phyloP scores from a whole-genome alignment of 169 alveolate species.

The Blepharisma undulans region DNA sequence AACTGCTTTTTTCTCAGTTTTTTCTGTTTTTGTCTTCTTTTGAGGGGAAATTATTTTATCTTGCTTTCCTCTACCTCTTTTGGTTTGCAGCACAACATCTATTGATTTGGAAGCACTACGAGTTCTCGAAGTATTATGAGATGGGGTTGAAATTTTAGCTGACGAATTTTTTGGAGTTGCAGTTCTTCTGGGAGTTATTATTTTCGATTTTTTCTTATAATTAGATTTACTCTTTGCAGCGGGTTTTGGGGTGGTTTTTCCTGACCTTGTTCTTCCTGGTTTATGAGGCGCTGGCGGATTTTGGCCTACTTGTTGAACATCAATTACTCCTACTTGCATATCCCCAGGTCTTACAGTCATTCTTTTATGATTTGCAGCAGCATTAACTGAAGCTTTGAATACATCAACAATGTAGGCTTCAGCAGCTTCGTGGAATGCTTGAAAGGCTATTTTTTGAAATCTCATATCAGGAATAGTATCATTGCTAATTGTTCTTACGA shows the following conservation, averaged over 20 bases:
- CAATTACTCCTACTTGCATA: conserved; percentile 90
- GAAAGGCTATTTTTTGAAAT: conserved; percentile 97
- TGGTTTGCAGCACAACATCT: not conserved
- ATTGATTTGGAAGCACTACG: not conserved
- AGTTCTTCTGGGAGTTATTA: conserved; percentile 46
- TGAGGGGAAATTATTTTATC: not conserved
- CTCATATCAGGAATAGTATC: conserved; percentile 97
- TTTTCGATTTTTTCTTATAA: not conserved
- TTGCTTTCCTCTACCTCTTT: not conserved
- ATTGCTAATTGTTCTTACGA: conserved; percentile 94
- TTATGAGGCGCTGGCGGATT: not conserved
- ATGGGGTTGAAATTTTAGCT: not conserved
- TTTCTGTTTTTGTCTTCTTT: not conserved
- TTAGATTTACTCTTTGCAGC: not conserved
- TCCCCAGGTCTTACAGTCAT: conserved; percentile 99
- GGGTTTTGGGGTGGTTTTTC: not conserved
- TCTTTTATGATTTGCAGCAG: conserved; percentile 99
- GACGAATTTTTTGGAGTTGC: not conserved
- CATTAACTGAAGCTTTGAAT: conserved; percentile 97
- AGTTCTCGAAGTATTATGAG: not conserved
- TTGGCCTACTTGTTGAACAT: not conserved
- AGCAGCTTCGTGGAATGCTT: conserved; percentile 99
- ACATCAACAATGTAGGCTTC: conserved; percentile 98
- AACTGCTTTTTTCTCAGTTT: not conserved
- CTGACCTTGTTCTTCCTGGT: not conserved